These are phyloP conservation scores for Hypoxylon sp. DNA, from an alignment of 2,329 filamentous ascomycete species.

Conservation along the genomic window DNA sequence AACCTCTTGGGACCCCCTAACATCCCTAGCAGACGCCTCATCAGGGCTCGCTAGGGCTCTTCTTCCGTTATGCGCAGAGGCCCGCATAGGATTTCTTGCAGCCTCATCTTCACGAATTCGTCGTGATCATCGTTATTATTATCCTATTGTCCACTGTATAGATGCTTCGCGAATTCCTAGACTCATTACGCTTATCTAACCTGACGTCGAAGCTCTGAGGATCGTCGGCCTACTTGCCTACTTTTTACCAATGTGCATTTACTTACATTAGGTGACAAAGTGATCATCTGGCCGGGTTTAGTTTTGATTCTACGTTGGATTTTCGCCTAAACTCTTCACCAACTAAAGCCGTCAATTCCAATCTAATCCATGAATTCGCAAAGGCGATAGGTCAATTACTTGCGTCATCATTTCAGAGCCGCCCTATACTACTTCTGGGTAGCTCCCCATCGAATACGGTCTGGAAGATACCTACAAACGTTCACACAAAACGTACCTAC, in stretches of 20 bases:
- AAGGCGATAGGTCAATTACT: slow-evolving; percentile 42
- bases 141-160: slow-evolving; percentile 28
- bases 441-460: slow-evolving; percentile 11
- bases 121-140: slow-evolving; percentile 42
- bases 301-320: slow-evolving; percentile 33
- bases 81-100: slow-evolving; percentile 43
- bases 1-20: slow-evolving; percentile 8
- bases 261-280: slow-evolving; percentile 35
- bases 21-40: slow-evolving; percentile 21
- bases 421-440: slow-evolving; percentile 39
- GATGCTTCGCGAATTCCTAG: slow-evolving; percentile 28
- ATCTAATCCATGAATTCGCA: slow-evolving; percentile 33
- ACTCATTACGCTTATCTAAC: slow-evolving; percentile 3
- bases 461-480: slow-evolving; percentile 5
- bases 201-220: slow-evolving; percentile 24
- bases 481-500: neutral
- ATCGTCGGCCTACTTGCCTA: slow-evolving; percentile 34
- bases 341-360: slow-evolving; percentile 31
- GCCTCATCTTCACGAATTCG: slow-evolving; percentile 43
- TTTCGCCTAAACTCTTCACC: slow-evolving; percentile 44
- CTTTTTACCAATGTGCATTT: slow-evolving; percentile 29
- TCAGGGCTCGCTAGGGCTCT: slow-evolving; percentile 24
- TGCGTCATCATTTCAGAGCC: slow-evolving; percentile 43
- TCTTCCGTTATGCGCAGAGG: slow-evolving; percentile 42
- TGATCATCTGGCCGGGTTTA: slow-evolving; percentile 33